phyloP scores from a whole-genome alignment of 495 filamentous ascomycete species.

The Neurospora intermedia region DNA sequence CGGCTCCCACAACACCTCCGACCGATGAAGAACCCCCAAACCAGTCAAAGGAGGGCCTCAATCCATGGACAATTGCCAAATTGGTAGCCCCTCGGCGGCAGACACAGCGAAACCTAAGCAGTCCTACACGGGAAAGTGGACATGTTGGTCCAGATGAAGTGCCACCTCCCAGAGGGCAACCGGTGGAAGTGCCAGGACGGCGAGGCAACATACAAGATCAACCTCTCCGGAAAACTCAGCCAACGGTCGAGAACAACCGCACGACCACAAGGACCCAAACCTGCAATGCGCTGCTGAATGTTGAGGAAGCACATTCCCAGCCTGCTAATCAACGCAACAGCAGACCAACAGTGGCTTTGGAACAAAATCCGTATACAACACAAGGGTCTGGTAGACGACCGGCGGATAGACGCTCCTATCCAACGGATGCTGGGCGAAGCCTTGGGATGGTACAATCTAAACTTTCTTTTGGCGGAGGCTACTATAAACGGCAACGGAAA shows the following conservation, averaged over 20 bases:
- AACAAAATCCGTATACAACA: neutral
- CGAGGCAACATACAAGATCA: neutral
- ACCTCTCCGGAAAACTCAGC: neutral
- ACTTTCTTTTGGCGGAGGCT: neutral
- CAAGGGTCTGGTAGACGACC: neutral
- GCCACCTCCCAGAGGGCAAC: neutral
- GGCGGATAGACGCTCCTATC: neutral
- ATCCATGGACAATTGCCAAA: constrained; percentile 19
- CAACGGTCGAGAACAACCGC: neutral
- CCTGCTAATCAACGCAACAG: neutral
- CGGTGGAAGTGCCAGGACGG: neutral
- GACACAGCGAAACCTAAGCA: neutral
- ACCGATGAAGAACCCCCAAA: neutral
- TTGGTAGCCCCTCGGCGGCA: neutral
- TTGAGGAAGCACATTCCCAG: neutral
- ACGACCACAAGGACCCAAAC: neutral
- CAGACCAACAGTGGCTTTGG: neutral
- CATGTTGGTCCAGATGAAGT: neutral
- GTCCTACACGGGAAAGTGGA: neutral
- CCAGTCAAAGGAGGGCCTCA: constrained; percentile 11
- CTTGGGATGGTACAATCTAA: neutral
- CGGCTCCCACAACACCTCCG: neutral
- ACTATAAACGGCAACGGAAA: neutral
- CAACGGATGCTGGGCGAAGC: neutral
- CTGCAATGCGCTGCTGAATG: neutral